A percentile compares a stretch with the other conserved stretches of the same genome.
phyloP scores from a whole-genome alignment of 352 stramenopile genomes.

The Pythium brassicae region DNA sequence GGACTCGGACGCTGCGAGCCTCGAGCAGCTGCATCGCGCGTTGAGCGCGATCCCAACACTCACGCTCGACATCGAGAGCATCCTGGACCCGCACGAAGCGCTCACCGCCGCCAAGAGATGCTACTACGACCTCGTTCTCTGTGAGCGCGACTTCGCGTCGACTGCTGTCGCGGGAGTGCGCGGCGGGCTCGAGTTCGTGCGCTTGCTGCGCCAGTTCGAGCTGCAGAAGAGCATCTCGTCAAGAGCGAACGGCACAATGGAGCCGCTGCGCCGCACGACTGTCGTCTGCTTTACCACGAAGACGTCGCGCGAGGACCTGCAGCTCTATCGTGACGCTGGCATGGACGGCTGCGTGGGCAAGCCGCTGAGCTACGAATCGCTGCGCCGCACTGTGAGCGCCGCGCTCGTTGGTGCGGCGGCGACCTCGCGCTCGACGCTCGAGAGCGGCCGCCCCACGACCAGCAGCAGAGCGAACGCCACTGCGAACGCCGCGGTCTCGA shows the following conservation, averaged over 20 bases:
- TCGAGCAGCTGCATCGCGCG: slow-evolving; percentile 33
- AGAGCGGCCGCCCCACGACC: background rate
- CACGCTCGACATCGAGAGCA: slow-evolving; percentile 49
- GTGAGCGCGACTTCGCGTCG: slow-evolving; percentile 59
- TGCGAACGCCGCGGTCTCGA: slow-evolving; percentile 17
- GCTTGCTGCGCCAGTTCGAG: slow-evolving; percentile 75
- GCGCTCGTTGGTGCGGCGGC: slow-evolving; percentile 37
- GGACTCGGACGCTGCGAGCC: slow-evolving; percentile 25
- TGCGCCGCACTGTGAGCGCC: slow-evolving; percentile 77
- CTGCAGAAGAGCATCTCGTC: slow-evolving; percentile 40
- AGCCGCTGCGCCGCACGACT: slow-evolving; percentile 22
- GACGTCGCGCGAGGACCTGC: slow-evolving; percentile 64
- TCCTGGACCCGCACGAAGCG: slow-evolving; percentile 48
- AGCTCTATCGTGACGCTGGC: slow-evolving; percentile 85
- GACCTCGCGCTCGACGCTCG: background rate
- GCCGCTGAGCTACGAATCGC: slow-evolving; percentile 54
- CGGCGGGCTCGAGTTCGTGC: slow-evolving; percentile 74
- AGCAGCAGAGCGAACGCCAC: background rate
- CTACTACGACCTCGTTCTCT: slow-evolving; percentile 80
- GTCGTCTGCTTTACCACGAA: slow-evolving; percentile 75
- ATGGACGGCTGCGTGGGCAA: slow-evolving; percentile 91
- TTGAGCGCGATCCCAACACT: slow-evolving; percentile 18
- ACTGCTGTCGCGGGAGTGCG: slow-evolving; percentile 14
- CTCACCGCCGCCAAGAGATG: slow-evolving; percentile 43
- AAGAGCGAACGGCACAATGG: background rate